Percentiles rank a stretch among this genome's conserved stretches.
phyloP scores from a whole-genome alignment of 2,329 filamentous ascomycete species.

The Fusarium subtropicale region DNA sequence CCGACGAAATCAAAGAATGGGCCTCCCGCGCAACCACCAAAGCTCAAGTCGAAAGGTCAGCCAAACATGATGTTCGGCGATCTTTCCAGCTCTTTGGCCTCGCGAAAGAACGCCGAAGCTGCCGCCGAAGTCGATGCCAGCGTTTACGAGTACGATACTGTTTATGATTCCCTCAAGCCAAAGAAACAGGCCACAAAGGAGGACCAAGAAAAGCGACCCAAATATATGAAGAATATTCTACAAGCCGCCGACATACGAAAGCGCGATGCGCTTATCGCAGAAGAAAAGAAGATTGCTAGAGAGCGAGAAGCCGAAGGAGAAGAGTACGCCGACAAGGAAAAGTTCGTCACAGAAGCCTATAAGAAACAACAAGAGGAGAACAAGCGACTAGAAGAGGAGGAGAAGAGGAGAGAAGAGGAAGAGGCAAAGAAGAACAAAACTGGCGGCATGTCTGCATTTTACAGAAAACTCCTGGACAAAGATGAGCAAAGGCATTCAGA shows the following conservation, averaged over 20 bases:
- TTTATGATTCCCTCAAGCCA: slow-evolving; percentile 81
- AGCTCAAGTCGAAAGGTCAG: slow-evolving; percentile 58
- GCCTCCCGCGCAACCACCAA: slow-evolving; percentile 55
- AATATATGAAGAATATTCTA: slow-evolving; percentile 81
- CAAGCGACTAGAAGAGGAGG: slow-evolving; percentile 75
- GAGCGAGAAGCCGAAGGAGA: slow-evolving; percentile 85
- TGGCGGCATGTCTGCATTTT: slow-evolving; percentile 82
- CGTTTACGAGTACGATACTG: slow-evolving; percentile 87
- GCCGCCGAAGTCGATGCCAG: slow-evolving; percentile 76
- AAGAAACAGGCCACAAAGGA: slow-evolving; percentile 68
- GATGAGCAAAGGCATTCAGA: slow-evolving; percentile 77
- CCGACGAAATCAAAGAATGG: slow-evolving; percentile 50
- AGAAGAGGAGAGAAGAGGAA: slow-evolving; percentile 72
- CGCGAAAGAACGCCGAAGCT: slow-evolving; percentile 71
- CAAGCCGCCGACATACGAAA: slow-evolving; percentile 81
- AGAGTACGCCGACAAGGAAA: slow-evolving; percentile 84
- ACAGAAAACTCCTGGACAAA: slow-evolving; percentile 77
- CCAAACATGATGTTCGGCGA: slow-evolving; percentile 68
- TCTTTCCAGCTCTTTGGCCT: slow-evolving; percentile 72
- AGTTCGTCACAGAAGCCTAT: slow-evolving; percentile 87
- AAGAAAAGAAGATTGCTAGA: slow-evolving; percentile 82
- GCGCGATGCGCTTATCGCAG: slow-evolving; percentile 80
- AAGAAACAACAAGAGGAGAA: slow-evolving; percentile 85
- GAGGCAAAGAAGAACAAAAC: slow-evolving; percentile 71
- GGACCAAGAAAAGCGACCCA: slow-evolving; percentile 72